Base-by-base conservation (phyloP, 2,329 filamentous ascomycete species). In the Curvularia sp. region DNA sequence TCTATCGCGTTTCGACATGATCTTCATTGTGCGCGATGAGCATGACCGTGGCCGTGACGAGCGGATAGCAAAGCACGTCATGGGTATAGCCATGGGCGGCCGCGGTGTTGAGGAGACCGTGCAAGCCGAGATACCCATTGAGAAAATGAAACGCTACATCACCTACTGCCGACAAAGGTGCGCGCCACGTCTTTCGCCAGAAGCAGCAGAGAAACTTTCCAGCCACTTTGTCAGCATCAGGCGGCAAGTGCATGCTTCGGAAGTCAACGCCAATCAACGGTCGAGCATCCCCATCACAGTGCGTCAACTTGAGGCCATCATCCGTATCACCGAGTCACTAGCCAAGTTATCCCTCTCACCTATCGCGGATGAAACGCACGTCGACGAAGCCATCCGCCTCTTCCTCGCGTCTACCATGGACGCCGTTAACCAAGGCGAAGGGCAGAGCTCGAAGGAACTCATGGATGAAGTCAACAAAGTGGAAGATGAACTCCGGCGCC, bases 361-460 rank as follows among this genome's bases (percentile, higher is more conserved):
- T 3, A 84, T 97, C 41, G 95, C 94, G 2, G 93, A 90, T 0
- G 94, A 97, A 77, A 84, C 87, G 46, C 95, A 99, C 73, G 95
- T 99, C 51, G 94, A 99, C 72, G 95, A 99, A 80, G 95, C 95
- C 2, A 99, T 99, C 70, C 89, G 95, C 0, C 85, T 99, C 15
- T 99, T 99, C 88, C 82, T 99, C 28, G 95, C 93, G 65, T 93
- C 89, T 3, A 99, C 95, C 56, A 98, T 99, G 95, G 94, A 99
- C 73, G 95, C 95, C 7, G 93, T 98, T 55, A 94, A 92, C 59
- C 92, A 96, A 71, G 94, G 93, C 59, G 89, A 90, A 66, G 91
- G 89, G 63, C 77, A 78, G 32, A 92, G 91, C 36, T 93, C 89
- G 72, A 89, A 92, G 62, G 94, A 98, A 78, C 82, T 98, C 55